These are phyloP conservation scores for Colletotrichum higginsianum DNA, from an alignment of 2,329 filamentous ascomycete genomes.

Conservation along the genomic window DNA sequence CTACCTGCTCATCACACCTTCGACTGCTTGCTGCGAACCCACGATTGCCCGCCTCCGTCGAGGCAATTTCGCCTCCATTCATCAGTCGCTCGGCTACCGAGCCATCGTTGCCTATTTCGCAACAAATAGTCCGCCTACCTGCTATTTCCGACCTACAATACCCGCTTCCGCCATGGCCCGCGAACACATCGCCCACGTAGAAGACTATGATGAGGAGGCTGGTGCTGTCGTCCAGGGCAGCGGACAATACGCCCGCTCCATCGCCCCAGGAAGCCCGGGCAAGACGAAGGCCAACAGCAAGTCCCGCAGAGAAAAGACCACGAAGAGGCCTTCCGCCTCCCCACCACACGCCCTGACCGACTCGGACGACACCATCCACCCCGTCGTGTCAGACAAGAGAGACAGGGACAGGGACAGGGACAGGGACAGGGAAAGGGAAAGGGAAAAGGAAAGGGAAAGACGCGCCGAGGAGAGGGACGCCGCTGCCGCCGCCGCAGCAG, in stretches of 20 bases:
- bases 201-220: conserved; percentile 68
- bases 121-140: conserved; percentile 1
- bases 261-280: conserved; percentile 58
- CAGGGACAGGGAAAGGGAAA: conserved; percentile 53
- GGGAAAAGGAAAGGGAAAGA: conserved; percentile 49
- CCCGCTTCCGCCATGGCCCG: conserved; percentile 58
- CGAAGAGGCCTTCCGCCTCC: conserved; percentile 56
- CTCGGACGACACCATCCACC: conserved; percentile 61
- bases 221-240: conserved; percentile 58
- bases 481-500: conserved; percentile 26
- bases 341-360: conserved; percentile 55
- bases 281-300: conserved; percentile 69
- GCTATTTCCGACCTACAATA: conserved; percentile 43
- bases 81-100: conserved; percentile 37
- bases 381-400: conserved; percentile 50
- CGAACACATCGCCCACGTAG: conserved; percentile 59
- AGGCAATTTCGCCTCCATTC: conserved; percentile 40
- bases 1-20: conserved; percentile 23
- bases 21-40: conserved; percentile 35
- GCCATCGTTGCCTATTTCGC: background rate
- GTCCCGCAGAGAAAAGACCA: conserved; percentile 57
- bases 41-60: conserved; percentile 41
- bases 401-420: conserved; percentile 53
- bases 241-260: conserved; percentile 63
- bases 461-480: conserved; percentile 10